Percentiles rank a stretch among this genome's conserved stretches.
Conservation (phyloP, 352 stramenopile genomes). For the Phytophthora crassamura region DNA sequence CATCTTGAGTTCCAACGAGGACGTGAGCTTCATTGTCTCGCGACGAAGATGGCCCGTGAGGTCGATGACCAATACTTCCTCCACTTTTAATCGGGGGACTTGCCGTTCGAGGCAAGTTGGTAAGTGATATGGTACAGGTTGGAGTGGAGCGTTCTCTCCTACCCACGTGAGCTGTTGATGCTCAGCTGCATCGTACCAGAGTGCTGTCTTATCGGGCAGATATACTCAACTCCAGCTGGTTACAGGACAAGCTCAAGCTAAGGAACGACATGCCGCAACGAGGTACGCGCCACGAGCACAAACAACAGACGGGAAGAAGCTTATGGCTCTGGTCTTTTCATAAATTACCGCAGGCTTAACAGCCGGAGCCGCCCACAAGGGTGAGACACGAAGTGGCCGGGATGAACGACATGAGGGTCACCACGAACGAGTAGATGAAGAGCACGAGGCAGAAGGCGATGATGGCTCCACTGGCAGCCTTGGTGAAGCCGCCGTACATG, state of each 20-base stretch:
- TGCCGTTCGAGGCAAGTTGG: not conserved
- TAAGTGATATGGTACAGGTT: not conserved
- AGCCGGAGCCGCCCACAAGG: conserved; percentile 43
- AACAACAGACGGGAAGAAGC: conserved; percentile 5
- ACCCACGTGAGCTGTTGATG: not conserved
- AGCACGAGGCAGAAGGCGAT: conserved; percentile 40
- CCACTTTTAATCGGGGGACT: conserved; percentile 4
- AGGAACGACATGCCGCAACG: conserved; percentile 9
- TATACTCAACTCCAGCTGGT: not conserved
- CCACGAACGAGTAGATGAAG: conserved; percentile 45
- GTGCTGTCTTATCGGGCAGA: conserved; percentile 26
- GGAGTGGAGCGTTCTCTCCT: not conserved
- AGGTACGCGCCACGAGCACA: conserved; percentile 6
- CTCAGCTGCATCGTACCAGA: conserved; percentile 23
- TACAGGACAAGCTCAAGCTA: not conserved
- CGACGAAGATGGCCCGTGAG: conserved; percentile 25
- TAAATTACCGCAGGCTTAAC: conserved; percentile 41
- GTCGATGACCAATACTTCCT: conserved; percentile 29
- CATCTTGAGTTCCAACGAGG: conserved; percentile 23
- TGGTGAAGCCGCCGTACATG: conserved; percentile 74
- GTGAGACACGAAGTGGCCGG: conserved; percentile 43
- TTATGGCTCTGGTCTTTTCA: conserved; percentile 20
- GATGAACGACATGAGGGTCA: conserved; percentile 48
- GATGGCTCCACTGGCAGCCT: conserved; percentile 39
- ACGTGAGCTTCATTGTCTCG: conserved; percentile 21